phyloP scores from a whole-genome alignment of 306 rosid genomes.

The Crataegus laevigata region DNA sequence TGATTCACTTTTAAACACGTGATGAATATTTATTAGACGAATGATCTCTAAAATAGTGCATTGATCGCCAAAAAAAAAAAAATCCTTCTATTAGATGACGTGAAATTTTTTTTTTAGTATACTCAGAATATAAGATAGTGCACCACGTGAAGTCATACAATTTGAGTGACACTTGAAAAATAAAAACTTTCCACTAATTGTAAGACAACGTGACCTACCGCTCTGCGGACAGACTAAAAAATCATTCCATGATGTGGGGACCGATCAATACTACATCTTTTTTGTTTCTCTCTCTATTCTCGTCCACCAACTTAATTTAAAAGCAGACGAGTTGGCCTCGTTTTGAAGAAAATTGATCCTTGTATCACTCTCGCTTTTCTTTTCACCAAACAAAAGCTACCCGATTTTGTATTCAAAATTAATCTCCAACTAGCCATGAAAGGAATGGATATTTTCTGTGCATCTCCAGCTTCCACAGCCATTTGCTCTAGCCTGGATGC shows the following conservation, averaged over 20 bases:
- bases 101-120: conserved; percentile 1
- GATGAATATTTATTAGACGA: no score
- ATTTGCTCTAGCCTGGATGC: conserved; percentile 46
- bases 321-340: conserved; percentile 17
- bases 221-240: no score
- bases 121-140: accelerated
- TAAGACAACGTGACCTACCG: no score
- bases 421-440: conserved; percentile 28
- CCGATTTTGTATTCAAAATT: neutral
- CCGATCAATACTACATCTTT: neutral
- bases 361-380: neutral
- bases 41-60: neutral
- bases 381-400: neutral
- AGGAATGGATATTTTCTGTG: conserved; percentile 55
- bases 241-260: conserved; percentile 18
- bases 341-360: neutral
- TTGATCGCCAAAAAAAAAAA: neutral
- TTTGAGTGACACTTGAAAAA: no score
- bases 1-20: no score
- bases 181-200: no score
- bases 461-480: conserved; percentile 68
- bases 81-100: neutral
- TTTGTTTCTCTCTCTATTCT: neutral
- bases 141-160: no score
- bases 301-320: conserved; percentile 5